Percentiles rank a stretch among this genome's conserved stretches.
These are phyloP conservation scores for Penicillium roqueforti DNA, from an alignment of 495 filamentous ascomycete species.

Conservation along the genomic window DNA sequence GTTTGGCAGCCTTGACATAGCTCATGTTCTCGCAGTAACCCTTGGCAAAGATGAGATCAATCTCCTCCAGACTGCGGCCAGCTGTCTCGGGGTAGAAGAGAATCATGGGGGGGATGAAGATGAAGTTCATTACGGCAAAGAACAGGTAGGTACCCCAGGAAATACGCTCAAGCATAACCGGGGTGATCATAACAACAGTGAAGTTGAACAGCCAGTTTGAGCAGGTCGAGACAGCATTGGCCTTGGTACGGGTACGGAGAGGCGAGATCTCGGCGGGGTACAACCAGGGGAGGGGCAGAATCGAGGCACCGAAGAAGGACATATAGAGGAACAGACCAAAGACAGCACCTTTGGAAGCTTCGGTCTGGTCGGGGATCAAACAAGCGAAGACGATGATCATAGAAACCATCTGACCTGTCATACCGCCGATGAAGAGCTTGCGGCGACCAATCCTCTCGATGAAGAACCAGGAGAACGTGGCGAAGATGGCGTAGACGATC, in stretches of 20 bases:
- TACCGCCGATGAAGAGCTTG: conserved; percentile 71
- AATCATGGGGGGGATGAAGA: conserved; percentile 69
- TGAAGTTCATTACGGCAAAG: conserved; percentile 67
- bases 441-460: conserved; percentile 74
- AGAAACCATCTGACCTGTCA: conserved; percentile 60
- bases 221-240: conserved; percentile 71
- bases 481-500: conserved; percentile 74
- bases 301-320: conserved; percentile 69
- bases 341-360: conserved; percentile 62
- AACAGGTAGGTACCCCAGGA: conserved; percentile 76
- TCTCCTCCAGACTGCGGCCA: conserved; percentile 68
- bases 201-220: conserved; percentile 83
- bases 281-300: conserved; percentile 56
- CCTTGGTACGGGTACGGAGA: conserved; percentile 68
- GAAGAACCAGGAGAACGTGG: conserved; percentile 80
- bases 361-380: conserved; percentile 54
- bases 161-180: conserved; percentile 64
- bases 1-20: conserved; percentile 65
- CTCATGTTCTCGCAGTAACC: conserved; percentile 69
- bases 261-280: conserved; percentile 71
- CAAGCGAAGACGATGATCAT: conserved; percentile 77
- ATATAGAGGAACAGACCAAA: conserved; percentile 80
- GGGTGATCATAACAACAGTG: conserved; percentile 75
- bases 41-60: conserved; percentile 79
- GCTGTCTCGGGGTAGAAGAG: conserved; percentile 76